Evolutionary conservation across 2,329 filamentous ascomycete genomes (phyloP), one percentile per base, ranked within the genome.

Genomic region (Aspergillus ochraceus): DNA sequence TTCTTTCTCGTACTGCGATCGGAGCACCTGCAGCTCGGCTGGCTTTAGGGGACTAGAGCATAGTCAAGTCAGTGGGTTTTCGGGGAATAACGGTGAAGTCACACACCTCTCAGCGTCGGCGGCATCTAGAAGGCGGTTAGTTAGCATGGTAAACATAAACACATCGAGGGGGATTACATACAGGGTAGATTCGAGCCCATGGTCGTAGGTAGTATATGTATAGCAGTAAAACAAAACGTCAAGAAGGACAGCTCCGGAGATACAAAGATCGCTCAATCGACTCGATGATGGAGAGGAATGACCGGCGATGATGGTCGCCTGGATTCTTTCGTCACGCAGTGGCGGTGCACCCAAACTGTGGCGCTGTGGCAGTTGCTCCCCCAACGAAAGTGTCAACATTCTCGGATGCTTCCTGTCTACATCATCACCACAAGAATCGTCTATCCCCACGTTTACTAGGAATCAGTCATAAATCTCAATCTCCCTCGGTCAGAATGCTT

Each of bases 1-100:
- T 80, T 99, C 95, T 75, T 97, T 97, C 75, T 98, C 94, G 76
- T 95, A 99, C 77, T 99, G 95, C 61, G 91, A 84, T 66, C 94
- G 91, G 56, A 99, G 85, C 64, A 98, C 95, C 76, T 93, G 88
- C 61, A 99, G 89, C 79, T 99, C 95, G 54, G 91, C 90, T 58
- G 91, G 87, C 79, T 95, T 96, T 64, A 99, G 85, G 67, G 95
- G 91, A 74, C 92, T 95, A 68, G 56, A 67, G 2, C 26, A 36
- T 19, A 24, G 12, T 19, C 17, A 8, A 51, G 12, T 42, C 10
- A 47, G 58, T 52, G 59, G 49, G 42, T 19, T 39, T 14, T 46
- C 11, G 17, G 39, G 12, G 42, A 14, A n/a, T 26, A n/a, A 32
- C 29, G 24, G 17, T 30, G 17, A 29, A 52, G 29, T 24, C 61